Evolutionary conservation across 139 green algal species (phyloP), one percentile per base, ranked within the genome.

Genomic region (Deuterostichococcus epilithicus): DNA sequence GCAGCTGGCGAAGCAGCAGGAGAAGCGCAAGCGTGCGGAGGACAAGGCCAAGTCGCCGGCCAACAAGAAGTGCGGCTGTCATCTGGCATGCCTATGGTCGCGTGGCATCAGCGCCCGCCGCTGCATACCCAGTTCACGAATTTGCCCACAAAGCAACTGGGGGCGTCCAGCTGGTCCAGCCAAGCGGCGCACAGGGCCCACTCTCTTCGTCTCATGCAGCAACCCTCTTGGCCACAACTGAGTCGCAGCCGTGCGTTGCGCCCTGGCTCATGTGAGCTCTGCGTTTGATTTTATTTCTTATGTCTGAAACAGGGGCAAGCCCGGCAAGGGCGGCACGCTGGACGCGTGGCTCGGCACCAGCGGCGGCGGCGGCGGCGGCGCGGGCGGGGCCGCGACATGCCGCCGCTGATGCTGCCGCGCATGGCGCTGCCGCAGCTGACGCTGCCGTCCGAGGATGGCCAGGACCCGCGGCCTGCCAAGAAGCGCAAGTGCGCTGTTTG

Each of bases 1-100:
- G 38, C 47, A 77, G 70, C 39, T 79, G 74, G 38, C 42, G 26
- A 73, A 71, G 6, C n/a, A 68, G 34, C 26, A 39, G 30, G 67
- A 72, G 36, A 32, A 52, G 60, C 39, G 39, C 39, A 75, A 75
- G 70, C 39, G 39, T 13, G 33, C 28, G 15, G 68, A 73, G 36
- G 35, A 39, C 68, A 52, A 34, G 36, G 68, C 74, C 38, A 72
- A 65, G 33, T 59, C 74, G 13, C 59, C 58, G 28, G 72, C 39
- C 72, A 76, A 69, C 3, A 78, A 66, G 59, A 72, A 78, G 59
- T 42, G 74, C 52, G 52, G 18, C 52, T 63, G 8, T 23, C 10
- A 63, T 25, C 3, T 13, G 26, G 52, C n/a, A n/a, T n/a, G n/a
- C n/a, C n/a, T n/a, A n/a, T n/a, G n/a, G n/a, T n/a, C n/a, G n/a